A percentile compares a stretch with the other conserved stretches of the same genome.
phyloP scores from a whole-genome alignment of 352 stramenopile genomes.

The Phytophthora megakarya region DNA sequence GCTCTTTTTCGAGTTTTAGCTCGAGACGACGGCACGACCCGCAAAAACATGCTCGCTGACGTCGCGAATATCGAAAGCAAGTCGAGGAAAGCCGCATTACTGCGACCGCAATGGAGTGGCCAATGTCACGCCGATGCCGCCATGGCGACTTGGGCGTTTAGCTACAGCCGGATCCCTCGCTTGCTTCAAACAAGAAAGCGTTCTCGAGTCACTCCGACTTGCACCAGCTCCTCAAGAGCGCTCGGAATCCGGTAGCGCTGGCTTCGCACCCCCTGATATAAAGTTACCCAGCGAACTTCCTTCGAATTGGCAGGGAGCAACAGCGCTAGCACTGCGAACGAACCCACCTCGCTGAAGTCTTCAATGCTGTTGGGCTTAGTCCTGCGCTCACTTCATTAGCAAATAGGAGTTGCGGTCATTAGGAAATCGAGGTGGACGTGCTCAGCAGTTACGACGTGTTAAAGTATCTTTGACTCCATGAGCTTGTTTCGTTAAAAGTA shows the following conservation, averaged over 20 bases:
- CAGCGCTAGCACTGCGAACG: not conserved
- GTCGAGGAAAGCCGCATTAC: constrained; percentile 31
- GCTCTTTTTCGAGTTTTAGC: constrained; percentile 28
- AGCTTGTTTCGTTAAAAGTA: no score
- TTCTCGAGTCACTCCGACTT: not conserved
- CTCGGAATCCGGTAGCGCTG: constrained; percentile 4
- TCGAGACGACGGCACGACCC: constrained; percentile 24
- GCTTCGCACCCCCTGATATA: constrained; percentile 13
- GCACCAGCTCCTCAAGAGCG: not conserved
- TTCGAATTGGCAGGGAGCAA: not conserved
- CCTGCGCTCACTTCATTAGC: no score
- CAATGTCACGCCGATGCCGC: constrained; percentile 14
- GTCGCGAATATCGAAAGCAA: constrained; percentile 27
- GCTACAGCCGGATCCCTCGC: not conserved
- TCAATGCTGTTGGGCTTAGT: not conserved
- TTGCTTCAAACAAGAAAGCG: constrained; percentile 8
- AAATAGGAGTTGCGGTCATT: no score
- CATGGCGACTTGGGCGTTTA: constrained; percentile 9
- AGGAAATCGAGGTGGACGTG: no score
- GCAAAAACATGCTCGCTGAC: constrained; percentile 23
- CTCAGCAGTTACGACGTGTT: no score
- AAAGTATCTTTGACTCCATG: no score
- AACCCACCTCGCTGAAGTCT: not conserved
- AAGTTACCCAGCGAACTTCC: constrained; percentile 11
- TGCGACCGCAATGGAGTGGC: constrained; percentile 22